phyloP scores from a whole-genome alignment of 2,329 filamentous ascomycete genomes.

The Colletotrichum spaethianum region DNA sequence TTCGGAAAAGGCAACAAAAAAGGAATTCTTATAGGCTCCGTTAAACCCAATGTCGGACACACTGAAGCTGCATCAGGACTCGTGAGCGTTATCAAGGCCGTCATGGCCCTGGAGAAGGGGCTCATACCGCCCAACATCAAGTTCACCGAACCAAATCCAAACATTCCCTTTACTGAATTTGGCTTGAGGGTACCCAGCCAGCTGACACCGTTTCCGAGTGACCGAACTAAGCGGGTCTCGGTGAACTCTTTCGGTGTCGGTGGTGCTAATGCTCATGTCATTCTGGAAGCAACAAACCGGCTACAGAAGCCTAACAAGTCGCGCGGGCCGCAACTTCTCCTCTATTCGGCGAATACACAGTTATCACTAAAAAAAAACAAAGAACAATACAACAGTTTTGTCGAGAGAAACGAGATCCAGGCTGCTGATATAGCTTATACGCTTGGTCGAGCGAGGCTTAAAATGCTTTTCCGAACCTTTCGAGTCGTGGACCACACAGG shows the following conservation, averaged over 20 bases:
- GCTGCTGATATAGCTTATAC: constrained; percentile 39
- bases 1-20: constrained; percentile 43
- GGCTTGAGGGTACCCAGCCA: constrained; percentile 48
- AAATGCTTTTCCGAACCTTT: constrained; percentile 36
- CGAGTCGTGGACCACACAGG: constrained; percentile 10
- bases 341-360: background rate
- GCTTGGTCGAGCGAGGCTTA: constrained; percentile 35
- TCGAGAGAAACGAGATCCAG: background rate
- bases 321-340: background rate
- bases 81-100: constrained; percentile 58
- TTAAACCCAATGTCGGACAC: constrained; percentile 59
- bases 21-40: constrained; percentile 47
- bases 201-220: constrained; percentile 48
- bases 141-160: constrained; percentile 49
- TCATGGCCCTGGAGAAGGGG: constrained; percentile 55
- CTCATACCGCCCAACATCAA: constrained; percentile 57
- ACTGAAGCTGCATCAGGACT: constrained; percentile 59
- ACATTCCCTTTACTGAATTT: background rate
- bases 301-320: too few relatives aligned
- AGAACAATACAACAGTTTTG: background rate
- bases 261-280: constrained; percentile 52
- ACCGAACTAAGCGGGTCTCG: constrained; percentile 43
- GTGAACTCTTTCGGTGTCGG: constrained; percentile 53
- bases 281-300: background rate
- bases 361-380: background rate